A percentile compares a stretch with the other conserved stretches of the same genome.
These are phyloP conservation scores for Teunomyces pallodes DNA, from an alignment of 805 yeast species.

Conservation along the genomic window DNA sequence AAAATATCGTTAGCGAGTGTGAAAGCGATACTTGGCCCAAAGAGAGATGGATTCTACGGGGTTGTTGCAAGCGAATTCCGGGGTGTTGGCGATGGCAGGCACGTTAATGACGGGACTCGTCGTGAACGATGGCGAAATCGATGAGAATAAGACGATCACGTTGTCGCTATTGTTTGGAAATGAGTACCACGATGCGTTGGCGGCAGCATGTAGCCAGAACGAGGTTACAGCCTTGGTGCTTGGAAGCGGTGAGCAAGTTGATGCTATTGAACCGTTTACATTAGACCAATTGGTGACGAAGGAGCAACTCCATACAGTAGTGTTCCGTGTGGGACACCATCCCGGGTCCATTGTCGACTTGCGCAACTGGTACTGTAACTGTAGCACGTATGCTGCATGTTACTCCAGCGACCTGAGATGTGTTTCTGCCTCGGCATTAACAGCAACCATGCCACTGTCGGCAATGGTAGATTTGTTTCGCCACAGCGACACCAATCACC, in stretches of 20 bases:
- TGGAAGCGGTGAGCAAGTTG: neutral
- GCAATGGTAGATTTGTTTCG: neutral
- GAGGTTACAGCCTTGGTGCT: neutral
- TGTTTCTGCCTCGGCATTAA: neutral
- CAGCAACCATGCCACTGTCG: neutral
- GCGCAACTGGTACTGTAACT: slow-evolving; percentile 4
- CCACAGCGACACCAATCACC: neutral
- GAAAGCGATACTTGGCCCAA: neutral
- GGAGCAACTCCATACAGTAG: neutral
- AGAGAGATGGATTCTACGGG: neutral
- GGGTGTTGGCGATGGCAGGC: neutral
- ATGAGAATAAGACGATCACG: neutral
- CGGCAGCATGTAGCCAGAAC: neutral
- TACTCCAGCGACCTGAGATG: neutral
- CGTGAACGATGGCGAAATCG: neutral
- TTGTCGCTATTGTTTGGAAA: neutral
- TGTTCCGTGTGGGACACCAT: neutral
- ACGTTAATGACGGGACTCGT: neutral
- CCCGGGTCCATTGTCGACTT: neutral
- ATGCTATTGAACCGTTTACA: neutral
- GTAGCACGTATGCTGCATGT: neutral
- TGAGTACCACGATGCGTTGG: neutral
- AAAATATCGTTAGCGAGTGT: too few species aligned
- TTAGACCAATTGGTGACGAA: neutral
- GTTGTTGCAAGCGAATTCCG: neutral